These are phyloP conservation scores for Cladophialophora carrionii DNA, from an alignment of 2,329 filamentous ascomycete genomes.

Conservation along the genomic window DNA sequence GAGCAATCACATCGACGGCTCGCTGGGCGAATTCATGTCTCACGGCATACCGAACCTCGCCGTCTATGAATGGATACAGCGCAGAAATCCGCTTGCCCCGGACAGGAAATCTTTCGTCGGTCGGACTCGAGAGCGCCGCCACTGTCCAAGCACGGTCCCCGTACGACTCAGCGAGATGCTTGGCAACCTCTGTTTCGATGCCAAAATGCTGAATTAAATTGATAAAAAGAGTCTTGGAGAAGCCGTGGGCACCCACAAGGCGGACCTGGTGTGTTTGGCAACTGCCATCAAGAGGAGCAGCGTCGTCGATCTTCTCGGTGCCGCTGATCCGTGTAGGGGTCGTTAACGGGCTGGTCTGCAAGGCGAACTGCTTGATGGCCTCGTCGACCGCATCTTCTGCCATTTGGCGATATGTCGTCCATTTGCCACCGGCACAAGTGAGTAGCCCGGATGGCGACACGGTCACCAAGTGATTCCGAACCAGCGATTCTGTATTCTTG, in stretches of 20 bases:
- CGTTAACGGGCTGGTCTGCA: slow-evolving; percentile 34
- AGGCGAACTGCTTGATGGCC: slow-evolving; percentile 37
- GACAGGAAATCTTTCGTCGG: slow-evolving; percentile 77
- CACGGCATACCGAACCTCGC: slow-evolving; percentile 86
- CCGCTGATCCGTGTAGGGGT: slow-evolving; percentile 36
- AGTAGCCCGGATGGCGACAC: slow-evolving; percentile 77
- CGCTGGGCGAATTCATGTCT: slow-evolving; percentile 90
- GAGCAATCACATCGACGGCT: slow-evolving; percentile 82
- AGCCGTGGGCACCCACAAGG: slow-evolving; percentile 81
- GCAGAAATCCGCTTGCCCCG: slow-evolving; percentile 77
- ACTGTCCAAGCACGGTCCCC: slow-evolving; percentile 93
- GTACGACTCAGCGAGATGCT: slow-evolving; percentile 84
- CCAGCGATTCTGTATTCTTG: slow-evolving; percentile 81
- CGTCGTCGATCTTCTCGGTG: slow-evolving; percentile 39
- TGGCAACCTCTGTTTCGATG: slow-evolving; percentile 86
- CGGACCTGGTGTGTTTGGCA: slow-evolving; percentile 85
- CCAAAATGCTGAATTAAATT: slow-evolving; percentile 93
- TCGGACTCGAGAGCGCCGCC: slow-evolving; percentile 75
- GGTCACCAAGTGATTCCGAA: slow-evolving; percentile 82
- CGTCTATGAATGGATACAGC: slow-evolving; percentile 88
- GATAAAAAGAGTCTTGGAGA: slow-evolving; percentile 89
- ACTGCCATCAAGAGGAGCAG: slow-evolving; percentile 59
- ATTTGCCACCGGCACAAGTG: slow-evolving; percentile 86
- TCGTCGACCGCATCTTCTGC: slow-evolving; percentile 87
- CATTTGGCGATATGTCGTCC: slow-evolving; percentile 94